These are phyloP conservation scores for Sextonia rubra DNA, from an alignment of 164 flowering plant species.

Conservation along the genomic window DNA sequence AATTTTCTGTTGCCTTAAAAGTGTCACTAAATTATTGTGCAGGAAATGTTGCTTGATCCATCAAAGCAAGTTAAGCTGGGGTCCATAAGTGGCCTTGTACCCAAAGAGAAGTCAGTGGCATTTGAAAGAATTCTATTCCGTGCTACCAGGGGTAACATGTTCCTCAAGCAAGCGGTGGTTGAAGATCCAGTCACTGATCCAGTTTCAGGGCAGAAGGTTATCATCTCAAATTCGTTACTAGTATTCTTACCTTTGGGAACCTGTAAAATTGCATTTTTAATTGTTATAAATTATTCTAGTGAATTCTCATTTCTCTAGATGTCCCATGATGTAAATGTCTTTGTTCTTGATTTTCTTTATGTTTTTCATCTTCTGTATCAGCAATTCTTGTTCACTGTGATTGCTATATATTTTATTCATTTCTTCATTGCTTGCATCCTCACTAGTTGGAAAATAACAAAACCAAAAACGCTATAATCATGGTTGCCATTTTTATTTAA, in stretches of 20 bases:
- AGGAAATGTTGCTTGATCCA: constrained; percentile 66
- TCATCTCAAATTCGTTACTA: background rate
- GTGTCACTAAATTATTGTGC: constrained; percentile 13
- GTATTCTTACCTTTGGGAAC: background rate
- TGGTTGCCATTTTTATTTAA: too few relatives aligned
- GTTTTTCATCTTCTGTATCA: background rate
- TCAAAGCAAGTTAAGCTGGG: constrained; percentile 92
- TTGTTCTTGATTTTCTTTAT: background rate
- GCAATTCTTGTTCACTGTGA: background rate
- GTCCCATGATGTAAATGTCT: background rate
- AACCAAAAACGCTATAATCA: too few relatives aligned
- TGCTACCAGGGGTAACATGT: constrained; percentile 96
- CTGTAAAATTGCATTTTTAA: background rate
- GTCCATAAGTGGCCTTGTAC: constrained; percentile 80
- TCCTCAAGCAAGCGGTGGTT: constrained; percentile 60
- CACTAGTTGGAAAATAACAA: too few relatives aligned
- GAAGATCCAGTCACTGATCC: constrained; percentile 87
- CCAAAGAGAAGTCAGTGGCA: constrained; percentile 80
- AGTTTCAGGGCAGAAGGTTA: constrained; percentile 90
- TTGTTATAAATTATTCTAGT: background rate
- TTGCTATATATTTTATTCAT: too few relatives aligned
- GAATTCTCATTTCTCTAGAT: background rate
- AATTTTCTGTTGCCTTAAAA: background rate
- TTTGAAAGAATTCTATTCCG: constrained; percentile 97
- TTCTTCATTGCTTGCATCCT: too few relatives aligned